A percentile compares a stretch with the other conserved stretches of the same genome.
phyloP scores from a whole-genome alignment of 768 basidiomycete genomes.

The Suillus sp. region DNA sequence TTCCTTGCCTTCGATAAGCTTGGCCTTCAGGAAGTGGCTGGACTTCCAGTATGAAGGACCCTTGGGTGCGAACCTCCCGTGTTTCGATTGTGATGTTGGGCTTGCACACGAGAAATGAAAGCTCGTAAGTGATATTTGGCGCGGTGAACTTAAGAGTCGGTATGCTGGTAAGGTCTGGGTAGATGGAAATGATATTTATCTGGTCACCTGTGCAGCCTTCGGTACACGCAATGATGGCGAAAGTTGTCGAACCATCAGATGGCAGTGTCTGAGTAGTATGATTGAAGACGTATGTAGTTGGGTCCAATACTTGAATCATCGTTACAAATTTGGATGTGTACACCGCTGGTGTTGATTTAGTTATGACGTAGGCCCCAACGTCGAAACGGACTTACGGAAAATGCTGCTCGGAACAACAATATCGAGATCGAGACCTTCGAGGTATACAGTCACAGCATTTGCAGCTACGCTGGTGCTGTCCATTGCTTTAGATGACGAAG shows the following conservation, averaged over 20 bases:
- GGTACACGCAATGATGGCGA: conserved; percentile 16
- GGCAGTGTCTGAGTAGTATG: conserved; percentile 21
- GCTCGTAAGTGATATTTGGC: conserved; percentile 19
- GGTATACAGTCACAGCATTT: background rate
- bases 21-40: conserved; percentile 6
- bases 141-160: background rate
- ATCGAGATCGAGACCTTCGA: conserved; percentile 2
- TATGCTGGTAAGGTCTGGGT: conserved; percentile 8
- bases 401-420: background rate
- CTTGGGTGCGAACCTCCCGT: conserved; percentile 23
- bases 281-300: conserved; percentile 19
- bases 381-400: background rate
- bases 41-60: conserved; percentile 22
- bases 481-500: conserved; percentile 4
- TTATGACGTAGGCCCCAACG: background rate
- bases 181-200: background rate
- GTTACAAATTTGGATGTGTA: conserved; percentile 10
- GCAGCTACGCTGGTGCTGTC: background rate
- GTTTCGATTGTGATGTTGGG: conserved; percentile 26
- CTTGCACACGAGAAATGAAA: conserved; percentile 27
- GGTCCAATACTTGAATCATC: conserved; percentile 10
- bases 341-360: background rate
- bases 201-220: conserved; percentile 5
- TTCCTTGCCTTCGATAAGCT: conserved; percentile 10
- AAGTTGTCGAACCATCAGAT: conserved; percentile 26